Conservation (phyloP, 192 early-diverging fungal genomes). For the Funneliformis mosseae region DNA sequence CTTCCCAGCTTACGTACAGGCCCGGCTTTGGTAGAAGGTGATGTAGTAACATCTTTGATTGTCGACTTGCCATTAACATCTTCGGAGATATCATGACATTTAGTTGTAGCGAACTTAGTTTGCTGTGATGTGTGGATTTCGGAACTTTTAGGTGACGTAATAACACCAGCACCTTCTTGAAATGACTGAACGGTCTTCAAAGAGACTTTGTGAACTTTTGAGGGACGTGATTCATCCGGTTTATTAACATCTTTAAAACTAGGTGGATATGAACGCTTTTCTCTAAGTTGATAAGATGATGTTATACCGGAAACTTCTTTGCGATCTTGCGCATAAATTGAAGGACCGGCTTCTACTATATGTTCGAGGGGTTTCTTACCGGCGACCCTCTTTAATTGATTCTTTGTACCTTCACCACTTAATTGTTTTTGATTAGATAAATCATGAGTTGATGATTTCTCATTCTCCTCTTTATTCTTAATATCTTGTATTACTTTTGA, state of each 20-base stretch:
- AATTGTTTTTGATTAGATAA: neutral
- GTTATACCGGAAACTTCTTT: neutral
- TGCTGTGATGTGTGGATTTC: neutral
- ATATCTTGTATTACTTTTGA: neutral
- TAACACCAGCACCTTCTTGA: neutral
- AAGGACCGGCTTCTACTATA: neutral
- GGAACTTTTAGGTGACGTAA: neutral
- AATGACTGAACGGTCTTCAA: neutral
- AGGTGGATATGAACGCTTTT: neutral
- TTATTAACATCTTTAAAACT: neutral
- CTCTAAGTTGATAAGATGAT: neutral
- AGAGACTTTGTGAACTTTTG: neutral
- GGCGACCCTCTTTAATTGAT: neutral
- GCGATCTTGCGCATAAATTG: neutral
- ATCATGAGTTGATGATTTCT: neutral
- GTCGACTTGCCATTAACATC: neutral
- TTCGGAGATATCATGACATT: neutral
- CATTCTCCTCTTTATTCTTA: neutral
- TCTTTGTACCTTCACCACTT: neutral
- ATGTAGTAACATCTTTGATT: neutral
- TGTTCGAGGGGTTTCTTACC: neutral
- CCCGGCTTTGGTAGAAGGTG: neutral
- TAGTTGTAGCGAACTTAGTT: neutral
- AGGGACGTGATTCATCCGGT: neutral
- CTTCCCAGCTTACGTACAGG: constrained; percentile 12